These are phyloP conservation scores for Linum lewisii DNA, from an alignment of 345 rosid species.

Conservation along the genomic window DNA sequence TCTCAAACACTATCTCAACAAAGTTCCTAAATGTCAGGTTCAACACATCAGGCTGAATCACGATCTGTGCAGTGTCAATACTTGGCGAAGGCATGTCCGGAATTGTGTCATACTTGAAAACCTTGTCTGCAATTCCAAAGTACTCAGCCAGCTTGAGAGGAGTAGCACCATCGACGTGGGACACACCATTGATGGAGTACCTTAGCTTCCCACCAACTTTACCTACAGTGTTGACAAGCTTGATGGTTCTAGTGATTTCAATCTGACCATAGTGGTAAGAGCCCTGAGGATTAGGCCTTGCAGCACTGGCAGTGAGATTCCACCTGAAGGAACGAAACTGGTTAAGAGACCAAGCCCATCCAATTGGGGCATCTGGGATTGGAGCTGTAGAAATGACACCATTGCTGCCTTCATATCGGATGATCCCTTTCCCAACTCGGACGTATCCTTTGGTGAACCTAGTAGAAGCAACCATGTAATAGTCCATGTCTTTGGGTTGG, in stretches of 20 bases:
- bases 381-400: background rate
- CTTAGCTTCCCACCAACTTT: background rate
- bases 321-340: constrained; percentile 4
- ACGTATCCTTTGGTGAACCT: background rate
- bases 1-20: constrained; percentile 2
- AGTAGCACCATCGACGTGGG: constrained; percentile 1
- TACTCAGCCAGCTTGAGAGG: constrained; percentile 4
- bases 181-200: background rate
- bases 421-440: background rate
- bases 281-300: constrained; percentile 5
- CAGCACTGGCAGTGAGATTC: constrained; percentile 1
- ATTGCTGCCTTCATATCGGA: background rate
- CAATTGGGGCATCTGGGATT: background rate
- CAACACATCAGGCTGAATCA: constrained; percentile 1
- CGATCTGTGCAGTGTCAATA: background rate
- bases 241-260: background rate
- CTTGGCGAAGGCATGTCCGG: background rate
- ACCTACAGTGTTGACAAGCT: background rate
- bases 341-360: constrained; percentile 3
- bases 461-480: background rate
- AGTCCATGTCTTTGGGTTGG: background rate
- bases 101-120: constrained; percentile 2
- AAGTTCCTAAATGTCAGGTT: constrained; percentile 2
- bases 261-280: constrained; percentile 1
- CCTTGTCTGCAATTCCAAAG: background rate